phyloP scores from a whole-genome alignment of 345 rosid genomes.

The Geranium rotundifolium region DNA sequence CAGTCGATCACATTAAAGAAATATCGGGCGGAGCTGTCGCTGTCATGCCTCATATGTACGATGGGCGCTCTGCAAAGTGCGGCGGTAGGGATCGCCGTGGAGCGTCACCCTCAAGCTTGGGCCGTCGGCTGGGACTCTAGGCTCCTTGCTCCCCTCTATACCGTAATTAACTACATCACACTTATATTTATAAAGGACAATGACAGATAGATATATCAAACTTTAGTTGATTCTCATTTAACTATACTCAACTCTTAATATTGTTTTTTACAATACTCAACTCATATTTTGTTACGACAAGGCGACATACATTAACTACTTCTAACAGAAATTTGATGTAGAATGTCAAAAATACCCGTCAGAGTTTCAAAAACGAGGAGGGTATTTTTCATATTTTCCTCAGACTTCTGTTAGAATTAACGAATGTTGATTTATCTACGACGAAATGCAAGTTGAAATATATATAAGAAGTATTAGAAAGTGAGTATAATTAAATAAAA shows the following conservation, averaged over 20 bases:
- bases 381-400: no score
- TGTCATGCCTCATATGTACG: constrained; percentile 51
- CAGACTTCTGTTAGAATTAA: neutral
- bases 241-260: no score
- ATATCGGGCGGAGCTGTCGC: constrained; percentile 54
- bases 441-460: neutral
- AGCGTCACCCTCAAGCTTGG: constrained; percentile 46
- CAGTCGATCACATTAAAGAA: constrained; percentile 57
- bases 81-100: constrained; percentile 32
- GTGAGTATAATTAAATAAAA: neutral
- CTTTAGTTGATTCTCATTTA: no score
- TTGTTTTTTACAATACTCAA: no score
- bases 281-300: no score
- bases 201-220: no score
- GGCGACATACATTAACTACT: no score
- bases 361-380: neutral
- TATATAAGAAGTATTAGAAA: neutral
- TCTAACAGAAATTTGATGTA: no score
- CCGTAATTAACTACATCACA: constrained; percentile 16
- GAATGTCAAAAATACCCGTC: neutral
- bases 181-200: neutral
- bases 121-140: constrained; percentile 59
- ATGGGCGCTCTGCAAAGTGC: constrained; percentile 50
- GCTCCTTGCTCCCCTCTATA: constrained; percentile 58
- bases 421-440: no score